phyloP scores from a whole-genome alignment of 2,329 filamentous ascomycete genomes.

The Penicillium sp. region DNA sequence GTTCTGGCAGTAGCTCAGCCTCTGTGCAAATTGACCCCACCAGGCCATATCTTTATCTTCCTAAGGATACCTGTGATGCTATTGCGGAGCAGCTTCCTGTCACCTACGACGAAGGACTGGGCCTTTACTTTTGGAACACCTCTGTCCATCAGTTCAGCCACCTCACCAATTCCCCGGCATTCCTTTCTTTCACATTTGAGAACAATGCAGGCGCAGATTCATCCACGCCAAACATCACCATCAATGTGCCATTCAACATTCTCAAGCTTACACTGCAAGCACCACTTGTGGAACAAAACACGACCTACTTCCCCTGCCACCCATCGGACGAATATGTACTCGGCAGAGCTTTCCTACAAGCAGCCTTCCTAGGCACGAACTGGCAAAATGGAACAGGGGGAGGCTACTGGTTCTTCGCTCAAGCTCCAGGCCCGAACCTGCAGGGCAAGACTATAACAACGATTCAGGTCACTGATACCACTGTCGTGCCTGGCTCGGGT shows the following conservation, averaged over 20 bases:
- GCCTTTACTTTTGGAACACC: constrained; percentile 47
- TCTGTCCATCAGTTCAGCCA: constrained; percentile 20
- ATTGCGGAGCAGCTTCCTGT: constrained; percentile 43
- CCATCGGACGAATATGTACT: constrained; percentile 7
- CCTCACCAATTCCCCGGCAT: constrained; percentile 22
- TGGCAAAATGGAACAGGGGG: constrained; percentile 4
- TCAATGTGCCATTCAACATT: constrained; percentile 24
- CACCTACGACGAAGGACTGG: constrained; percentile 35
- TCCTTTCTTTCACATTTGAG: constrained; percentile 24
- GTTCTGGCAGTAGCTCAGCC: not conserved
- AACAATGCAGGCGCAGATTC: constrained; percentile 2
- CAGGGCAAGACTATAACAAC: not conserved
- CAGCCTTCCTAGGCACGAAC: constrained; percentile 25
- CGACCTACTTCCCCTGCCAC: constrained; percentile 24
- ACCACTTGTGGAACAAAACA: constrained; percentile 13
- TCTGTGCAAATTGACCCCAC: constrained; percentile 33
- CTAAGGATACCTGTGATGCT: constrained; percentile 43
- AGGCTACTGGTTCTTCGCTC: constrained; percentile 20
- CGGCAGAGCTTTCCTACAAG: constrained; percentile 26
- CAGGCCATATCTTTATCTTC: constrained; percentile 44
- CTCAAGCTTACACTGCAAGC: constrained; percentile 22
- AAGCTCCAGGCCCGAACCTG: constrained; percentile 19
- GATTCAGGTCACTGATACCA: not conserved
- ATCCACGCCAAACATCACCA: constrained; percentile 9
- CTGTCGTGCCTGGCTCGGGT: not conserved